Conservation (phyloP, 2,329 filamentous ascomycete species). For the Sclerotinia subarctica region DNA sequence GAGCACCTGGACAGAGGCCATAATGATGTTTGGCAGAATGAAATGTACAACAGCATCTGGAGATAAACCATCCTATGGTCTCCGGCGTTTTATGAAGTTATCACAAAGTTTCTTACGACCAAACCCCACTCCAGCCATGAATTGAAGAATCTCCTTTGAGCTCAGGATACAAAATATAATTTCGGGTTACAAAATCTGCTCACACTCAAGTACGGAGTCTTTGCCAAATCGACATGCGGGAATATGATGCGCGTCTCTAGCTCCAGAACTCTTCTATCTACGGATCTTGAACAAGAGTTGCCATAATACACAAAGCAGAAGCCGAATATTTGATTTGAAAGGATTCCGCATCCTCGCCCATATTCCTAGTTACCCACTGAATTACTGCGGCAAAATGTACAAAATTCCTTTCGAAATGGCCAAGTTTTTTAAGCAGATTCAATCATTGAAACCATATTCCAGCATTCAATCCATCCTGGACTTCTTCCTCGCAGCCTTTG, state of each 20-base stretch:
- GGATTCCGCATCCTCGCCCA: background rate
- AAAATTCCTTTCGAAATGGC: background rate
- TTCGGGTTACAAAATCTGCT: background rate
- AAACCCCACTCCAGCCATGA: background rate
- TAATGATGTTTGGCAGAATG: background rate
- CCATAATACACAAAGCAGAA: background rate
- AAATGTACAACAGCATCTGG: conserved; percentile 9
- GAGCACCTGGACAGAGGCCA: conserved; percentile 17
- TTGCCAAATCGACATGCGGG: background rate
- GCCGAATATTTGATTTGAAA: background rate
- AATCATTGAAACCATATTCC: background rate
- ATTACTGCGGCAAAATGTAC: background rate
- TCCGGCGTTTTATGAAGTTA: background rate
- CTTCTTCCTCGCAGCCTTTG: background rate
- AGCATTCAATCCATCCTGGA: background rate
- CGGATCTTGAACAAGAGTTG: background rate
- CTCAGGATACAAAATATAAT: background rate
- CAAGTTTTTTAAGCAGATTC: background rate
- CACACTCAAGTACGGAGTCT: background rate
- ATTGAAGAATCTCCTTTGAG: background rate
- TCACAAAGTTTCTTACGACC: background rate
- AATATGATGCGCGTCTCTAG: background rate
- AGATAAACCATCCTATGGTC: background rate
- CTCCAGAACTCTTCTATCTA: background rate
- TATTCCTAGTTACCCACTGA: background rate